Conservation (phyloP, 495 filamentous ascomycete species). For the Penicillium fimorum region DNA sequence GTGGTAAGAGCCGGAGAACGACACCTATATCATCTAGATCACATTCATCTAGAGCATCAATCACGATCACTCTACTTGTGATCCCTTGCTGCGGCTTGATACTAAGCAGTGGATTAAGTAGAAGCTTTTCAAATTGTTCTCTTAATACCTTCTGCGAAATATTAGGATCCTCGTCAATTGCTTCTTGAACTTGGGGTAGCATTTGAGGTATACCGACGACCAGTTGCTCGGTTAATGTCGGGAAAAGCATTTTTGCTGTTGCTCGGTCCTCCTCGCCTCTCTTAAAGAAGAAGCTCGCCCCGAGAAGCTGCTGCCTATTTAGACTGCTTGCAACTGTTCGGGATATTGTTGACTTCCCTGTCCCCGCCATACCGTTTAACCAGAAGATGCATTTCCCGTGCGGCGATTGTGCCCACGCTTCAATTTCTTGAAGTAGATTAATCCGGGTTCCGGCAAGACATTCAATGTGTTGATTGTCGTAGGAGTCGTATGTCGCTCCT, state of each 20-base stretch:
- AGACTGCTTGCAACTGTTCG: constrained; percentile 25
- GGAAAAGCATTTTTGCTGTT: constrained; percentile 37
- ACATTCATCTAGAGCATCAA: constrained; percentile 57
- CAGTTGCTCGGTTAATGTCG: constrained; percentile 45
- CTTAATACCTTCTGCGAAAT: constrained; percentile 28
- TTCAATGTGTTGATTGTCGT: no score
- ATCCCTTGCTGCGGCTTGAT: no score
- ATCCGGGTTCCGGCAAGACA: no score
- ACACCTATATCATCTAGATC: constrained; percentile 30
- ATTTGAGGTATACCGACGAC: constrained; percentile 24
- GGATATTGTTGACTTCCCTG: constrained; percentile 27
- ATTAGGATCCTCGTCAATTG: constrained; percentile 29
- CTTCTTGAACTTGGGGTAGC: constrained; percentile 29
- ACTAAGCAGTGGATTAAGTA: no score
- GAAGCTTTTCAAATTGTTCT: no score
- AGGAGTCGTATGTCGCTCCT: no score
- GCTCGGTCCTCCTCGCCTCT: constrained; percentile 42
- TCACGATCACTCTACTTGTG: constrained; percentile 25
- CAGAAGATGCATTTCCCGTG: no score
- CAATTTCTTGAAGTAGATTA: no score
- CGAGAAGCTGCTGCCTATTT: not conserved
- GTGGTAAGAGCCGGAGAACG: constrained; percentile 36
- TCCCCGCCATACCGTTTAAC: no score
- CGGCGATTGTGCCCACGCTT: no score
- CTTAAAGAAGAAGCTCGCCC: constrained; percentile 51